These are phyloP conservation scores for Amborella trichopoda DNA, from an alignment of 164 flowering plant genomes.

Conservation along the genomic window DNA sequence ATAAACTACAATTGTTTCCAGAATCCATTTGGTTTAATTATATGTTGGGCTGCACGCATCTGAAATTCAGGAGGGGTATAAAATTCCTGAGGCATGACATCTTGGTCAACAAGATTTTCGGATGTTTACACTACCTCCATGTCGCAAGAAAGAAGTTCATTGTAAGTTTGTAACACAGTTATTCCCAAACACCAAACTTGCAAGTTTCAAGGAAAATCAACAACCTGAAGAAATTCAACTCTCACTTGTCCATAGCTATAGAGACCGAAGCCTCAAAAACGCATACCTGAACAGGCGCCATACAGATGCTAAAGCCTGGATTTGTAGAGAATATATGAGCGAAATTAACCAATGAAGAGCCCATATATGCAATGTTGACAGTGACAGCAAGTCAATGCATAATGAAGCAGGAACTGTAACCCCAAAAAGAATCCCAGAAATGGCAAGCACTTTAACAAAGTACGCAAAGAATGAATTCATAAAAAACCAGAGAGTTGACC, in stretches of 20 bases:
- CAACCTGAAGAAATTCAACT: neutral
- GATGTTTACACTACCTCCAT: too few relatives aligned
- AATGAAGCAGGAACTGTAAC: constrained; percentile 60
- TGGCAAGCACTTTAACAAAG: constrained; percentile 49
- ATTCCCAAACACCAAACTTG: too few relatives aligned
- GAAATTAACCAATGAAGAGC: constrained; percentile 62
- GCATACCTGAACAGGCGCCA: constrained; percentile 94
- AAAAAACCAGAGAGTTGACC: constrained; percentile 81
- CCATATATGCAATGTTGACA: constrained; percentile 52
- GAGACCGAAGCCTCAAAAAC: neutral
- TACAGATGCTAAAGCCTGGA: constrained; percentile 70
- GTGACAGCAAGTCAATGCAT: constrained; percentile 38
- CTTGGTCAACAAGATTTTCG: too few relatives aligned
- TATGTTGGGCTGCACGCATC: too few relatives aligned
- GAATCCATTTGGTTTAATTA: too few relatives aligned
- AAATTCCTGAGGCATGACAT: too few relatives aligned
- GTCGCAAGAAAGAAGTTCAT: too few relatives aligned
- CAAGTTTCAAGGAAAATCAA: neutral
- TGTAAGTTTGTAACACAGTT: too few relatives aligned
- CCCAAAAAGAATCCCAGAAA: constrained; percentile 72
- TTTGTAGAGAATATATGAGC: constrained; percentile 56
- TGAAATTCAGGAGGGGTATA: too few relatives aligned
- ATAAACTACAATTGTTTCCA: too few relatives aligned
- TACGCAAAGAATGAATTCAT: constrained; percentile 29
- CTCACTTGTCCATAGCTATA: too few relatives aligned